Evolutionary conservation across 345 rosid genomes (phyloP).

Genomic region (Anastatica hierochuntica): DNA sequence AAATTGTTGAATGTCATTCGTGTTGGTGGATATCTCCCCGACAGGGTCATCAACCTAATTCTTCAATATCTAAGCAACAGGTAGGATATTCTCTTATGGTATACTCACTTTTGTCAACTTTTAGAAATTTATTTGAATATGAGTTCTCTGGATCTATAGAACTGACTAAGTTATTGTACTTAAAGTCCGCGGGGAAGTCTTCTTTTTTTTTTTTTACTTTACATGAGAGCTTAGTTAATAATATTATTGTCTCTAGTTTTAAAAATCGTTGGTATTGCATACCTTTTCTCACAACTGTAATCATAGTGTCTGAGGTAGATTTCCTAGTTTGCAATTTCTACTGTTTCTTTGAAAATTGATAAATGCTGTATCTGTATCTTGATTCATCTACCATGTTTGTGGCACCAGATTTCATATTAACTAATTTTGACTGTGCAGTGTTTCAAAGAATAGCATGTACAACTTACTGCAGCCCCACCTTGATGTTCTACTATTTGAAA

Average conservation of each 20-base stretch:
- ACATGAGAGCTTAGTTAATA: no score
- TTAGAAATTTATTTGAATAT: background rate
- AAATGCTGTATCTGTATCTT: background rate
- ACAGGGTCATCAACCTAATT: conserved; percentile 89
- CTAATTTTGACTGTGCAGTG: conserved; percentile 40
- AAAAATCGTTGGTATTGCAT: no score
- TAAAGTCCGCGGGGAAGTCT: background rate
- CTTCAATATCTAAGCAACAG: conserved; percentile 97
- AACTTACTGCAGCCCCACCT: conserved; percentile 73
- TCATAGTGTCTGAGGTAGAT: no score
- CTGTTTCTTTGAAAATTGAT: conserved; percentile 1
- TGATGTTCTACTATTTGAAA: conserved; percentile 79
- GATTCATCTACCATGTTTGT: background rate
- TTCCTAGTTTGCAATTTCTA: conserved; percentile 2
- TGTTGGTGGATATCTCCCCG: conserved; percentile 88
- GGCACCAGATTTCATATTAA: background rate
- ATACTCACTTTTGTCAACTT: background rate
- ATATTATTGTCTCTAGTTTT: no score
- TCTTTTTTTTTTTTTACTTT: no score
- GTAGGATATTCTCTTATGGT: conserved; percentile 30
- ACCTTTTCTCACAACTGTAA: no score
- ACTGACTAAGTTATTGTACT: background rate
- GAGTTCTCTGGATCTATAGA: background rate
- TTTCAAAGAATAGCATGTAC: conserved; percentile 83
- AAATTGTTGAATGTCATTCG: conserved; percentile 75